Conservation (phyloP, 139 green algal species). For the Haematococcus sp. region DNA sequence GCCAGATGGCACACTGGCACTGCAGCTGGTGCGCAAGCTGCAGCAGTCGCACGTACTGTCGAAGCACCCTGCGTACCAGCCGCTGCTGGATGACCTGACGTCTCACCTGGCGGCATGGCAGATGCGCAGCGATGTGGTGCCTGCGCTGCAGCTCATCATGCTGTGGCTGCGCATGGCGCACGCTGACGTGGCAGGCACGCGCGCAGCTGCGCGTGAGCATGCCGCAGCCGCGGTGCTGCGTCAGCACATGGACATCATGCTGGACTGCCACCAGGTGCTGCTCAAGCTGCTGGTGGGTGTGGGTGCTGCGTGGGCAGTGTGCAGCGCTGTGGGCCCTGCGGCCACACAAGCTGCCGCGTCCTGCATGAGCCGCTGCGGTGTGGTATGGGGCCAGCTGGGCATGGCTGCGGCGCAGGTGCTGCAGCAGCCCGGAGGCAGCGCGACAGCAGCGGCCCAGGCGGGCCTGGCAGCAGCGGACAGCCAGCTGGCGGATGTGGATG, state of each 20-base stretch:
- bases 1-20: too few species aligned
- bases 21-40: background rate
- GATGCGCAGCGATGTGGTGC: background rate
- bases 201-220: too few species aligned
- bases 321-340: background rate
- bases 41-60: background rate
- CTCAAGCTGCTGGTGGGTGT: slow-evolving; percentile 6
- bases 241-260: slow-evolving; percentile 24
- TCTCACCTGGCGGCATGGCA: background rate
- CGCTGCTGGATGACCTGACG: slow-evolving; percentile 10
- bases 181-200: too few species aligned
- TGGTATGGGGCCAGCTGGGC: too few species aligned
- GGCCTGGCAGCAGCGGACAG: too few species aligned
- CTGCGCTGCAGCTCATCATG: slow-evolving; percentile 35
- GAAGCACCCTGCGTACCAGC: background rate
- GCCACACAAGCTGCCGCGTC: background rate
- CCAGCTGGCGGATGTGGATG: too few species aligned
- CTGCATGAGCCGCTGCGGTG: too few species aligned
- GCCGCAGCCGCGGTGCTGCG: slow-evolving; percentile 14
- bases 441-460: too few species aligned
- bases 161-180: too few species aligned
- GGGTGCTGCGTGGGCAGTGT: slow-evolving; percentile 9
- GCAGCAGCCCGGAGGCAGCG: too few species aligned
- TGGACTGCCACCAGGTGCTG: slow-evolving; percentile 16
- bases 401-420: too few species aligned